phyloP scores from a whole-genome alignment of 2,329 filamentous ascomycete genomes.

The Diplodia corticola region DNA sequence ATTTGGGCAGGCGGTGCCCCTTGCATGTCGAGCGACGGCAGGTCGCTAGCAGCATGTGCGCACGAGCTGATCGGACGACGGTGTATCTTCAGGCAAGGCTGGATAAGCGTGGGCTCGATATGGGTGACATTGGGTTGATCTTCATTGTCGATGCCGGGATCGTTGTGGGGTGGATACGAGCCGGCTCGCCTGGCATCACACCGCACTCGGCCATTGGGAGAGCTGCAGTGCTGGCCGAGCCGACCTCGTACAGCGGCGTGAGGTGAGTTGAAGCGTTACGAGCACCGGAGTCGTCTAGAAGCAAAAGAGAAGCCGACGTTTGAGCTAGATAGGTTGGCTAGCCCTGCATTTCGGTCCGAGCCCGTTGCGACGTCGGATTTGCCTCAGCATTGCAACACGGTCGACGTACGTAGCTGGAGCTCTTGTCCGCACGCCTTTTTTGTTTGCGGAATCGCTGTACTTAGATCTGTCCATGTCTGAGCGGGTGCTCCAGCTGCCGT shows the following conservation, averaged over 20 bases:
- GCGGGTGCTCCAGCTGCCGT: too few relatives aligned
- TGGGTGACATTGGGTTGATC: neutral
- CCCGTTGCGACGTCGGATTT: neutral
- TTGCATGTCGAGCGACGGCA: neutral
- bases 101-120: neutral
- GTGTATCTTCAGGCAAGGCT: neutral
- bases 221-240: neutral
- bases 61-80: conserved; percentile 2
- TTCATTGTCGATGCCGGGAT: neutral
- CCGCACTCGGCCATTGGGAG: neutral
- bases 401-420: too few relatives aligned
- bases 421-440: too few relatives aligned
- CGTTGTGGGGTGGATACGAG: neutral
- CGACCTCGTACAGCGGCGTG: neutral
- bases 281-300: neutral
- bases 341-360: neutral
- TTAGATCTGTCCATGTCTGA: too few relatives aligned
- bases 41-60: neutral
- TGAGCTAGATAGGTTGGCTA: neutral
- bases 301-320: neutral
- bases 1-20: neutral
- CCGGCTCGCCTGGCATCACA: neutral
- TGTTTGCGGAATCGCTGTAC: too few relatives aligned
- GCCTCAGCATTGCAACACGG: neutral
- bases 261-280: neutral